Evolutionary conservation across 2,329 filamentous ascomycete genomes (phyloP).

Genomic region (Helminthosporium solani): DNA sequence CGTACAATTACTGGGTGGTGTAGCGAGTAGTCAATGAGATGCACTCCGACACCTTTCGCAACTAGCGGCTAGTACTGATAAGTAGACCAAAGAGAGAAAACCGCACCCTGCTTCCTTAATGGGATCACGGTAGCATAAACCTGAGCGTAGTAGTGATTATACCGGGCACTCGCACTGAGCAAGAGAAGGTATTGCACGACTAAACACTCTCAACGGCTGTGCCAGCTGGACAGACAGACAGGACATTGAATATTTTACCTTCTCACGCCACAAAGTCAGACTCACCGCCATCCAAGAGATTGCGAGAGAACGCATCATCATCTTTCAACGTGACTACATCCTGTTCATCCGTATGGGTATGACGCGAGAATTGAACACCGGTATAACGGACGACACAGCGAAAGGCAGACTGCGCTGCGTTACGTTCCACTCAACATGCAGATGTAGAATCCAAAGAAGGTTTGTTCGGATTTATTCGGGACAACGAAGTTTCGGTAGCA

Average conservation of each 20-base stretch:
- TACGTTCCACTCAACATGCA: slow-evolving; percentile 32
- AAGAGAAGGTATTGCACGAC: slow-evolving; percentile 20
- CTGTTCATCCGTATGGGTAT: slow-evolving; percentile 21
- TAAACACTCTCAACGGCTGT: slow-evolving; percentile 23
- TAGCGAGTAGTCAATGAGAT: slow-evolving; percentile 37
- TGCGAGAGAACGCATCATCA: slow-evolving; percentile 12
- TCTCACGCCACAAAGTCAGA: slow-evolving; percentile 11
- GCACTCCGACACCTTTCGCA: slow-evolving; percentile 23
- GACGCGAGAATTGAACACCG: slow-evolving; percentile 17
- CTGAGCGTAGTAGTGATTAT: slow-evolving; percentile 14
- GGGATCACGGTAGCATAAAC: slow-evolving; percentile 20
- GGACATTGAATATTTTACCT: slow-evolving; percentile 13
- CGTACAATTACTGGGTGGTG: slow-evolving; percentile 47
- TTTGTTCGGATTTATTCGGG: slow-evolving; percentile 34
- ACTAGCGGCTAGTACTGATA: slow-evolving; percentile 5
- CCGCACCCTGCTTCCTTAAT: slow-evolving; percentile 21
- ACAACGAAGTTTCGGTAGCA: slow-evolving; percentile 30
- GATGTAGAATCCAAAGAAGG: slow-evolving; percentile 23
- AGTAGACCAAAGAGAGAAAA: slow-evolving; percentile 7
- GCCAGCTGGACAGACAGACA: slow-evolving; percentile 17
- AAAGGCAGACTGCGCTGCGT: slow-evolving; percentile 24
- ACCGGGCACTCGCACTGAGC: slow-evolving; percentile 19
- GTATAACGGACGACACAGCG: slow-evolving; percentile 9
- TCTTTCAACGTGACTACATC: slow-evolving; percentile 21
- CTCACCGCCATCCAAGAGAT: slow-evolving; percentile 13